phyloP scores from a whole-genome alignment of 306 rosid species.

The Inga oerstediana region DNA sequence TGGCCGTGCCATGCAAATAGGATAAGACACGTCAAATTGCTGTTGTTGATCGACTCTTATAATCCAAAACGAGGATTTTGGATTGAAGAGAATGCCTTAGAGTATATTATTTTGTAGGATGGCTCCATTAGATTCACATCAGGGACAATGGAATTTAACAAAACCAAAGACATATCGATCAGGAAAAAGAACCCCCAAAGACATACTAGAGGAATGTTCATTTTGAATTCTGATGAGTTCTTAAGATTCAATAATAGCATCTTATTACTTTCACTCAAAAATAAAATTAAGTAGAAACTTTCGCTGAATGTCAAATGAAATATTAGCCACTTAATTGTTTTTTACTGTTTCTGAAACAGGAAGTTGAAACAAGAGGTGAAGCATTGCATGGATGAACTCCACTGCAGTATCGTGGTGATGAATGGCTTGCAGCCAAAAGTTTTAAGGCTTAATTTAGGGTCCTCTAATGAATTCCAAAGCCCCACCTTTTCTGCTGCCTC shows the following conservation, averaged over 20 bases:
- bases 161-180: background rate
- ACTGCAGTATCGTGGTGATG: slow-evolving; percentile 86
- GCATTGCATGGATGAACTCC: slow-evolving; percentile 84
- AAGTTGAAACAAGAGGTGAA: slow-evolving; percentile 87
- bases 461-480: slow-evolving; percentile 70
- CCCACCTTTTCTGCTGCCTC: slow-evolving; percentile 80
- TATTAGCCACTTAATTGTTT: slow-evolving; percentile 15
- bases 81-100: background rate
- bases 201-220: background rate
- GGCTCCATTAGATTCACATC: background rate
- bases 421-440: slow-evolving; percentile 81
- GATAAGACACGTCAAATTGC: slow-evolving; percentile 2
- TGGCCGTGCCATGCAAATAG: background rate
- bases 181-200: background rate
- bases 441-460: slow-evolving; percentile 78
- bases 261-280: slow-evolving; percentile 9
- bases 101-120: background rate
- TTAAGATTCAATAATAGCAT: slow-evolving; percentile 22
- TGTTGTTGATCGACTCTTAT: background rate
- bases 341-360: slow-evolving; percentile 53
- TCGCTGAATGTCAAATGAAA: slow-evolving; percentile 4
- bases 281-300: slow-evolving; percentile 19
- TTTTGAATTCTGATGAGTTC: background rate
- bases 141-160: background rate
- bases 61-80: background rate